These are phyloP conservation scores for Cyclotella distinguenda DNA, from an alignment of 108 stramenopile species.

Conservation along the genomic window DNA sequence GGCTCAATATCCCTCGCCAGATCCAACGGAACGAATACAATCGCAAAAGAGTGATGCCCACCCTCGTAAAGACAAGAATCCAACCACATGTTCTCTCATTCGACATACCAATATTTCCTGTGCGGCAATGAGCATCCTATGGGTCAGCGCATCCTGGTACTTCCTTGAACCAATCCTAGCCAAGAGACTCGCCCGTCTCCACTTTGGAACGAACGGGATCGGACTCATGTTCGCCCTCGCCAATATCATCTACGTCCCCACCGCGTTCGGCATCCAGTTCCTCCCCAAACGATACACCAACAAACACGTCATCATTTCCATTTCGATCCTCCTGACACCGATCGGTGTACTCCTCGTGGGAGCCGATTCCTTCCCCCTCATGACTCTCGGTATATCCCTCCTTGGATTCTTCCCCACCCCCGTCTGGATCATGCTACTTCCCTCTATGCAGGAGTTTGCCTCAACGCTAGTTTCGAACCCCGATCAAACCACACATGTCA, in stretches of 20 bases:
- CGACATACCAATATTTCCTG: slow-evolving; percentile 20
- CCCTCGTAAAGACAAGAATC: neutral
- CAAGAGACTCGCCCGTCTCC: slow-evolving; percentile 15
- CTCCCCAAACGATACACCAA: slow-evolving; percentile 10
- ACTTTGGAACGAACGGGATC: slow-evolving; percentile 31
- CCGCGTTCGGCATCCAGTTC: slow-evolving; percentile 30
- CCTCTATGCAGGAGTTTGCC: slow-evolving; percentile 43
- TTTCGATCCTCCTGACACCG: slow-evolving; percentile 27
- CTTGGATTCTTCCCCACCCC: slow-evolving; percentile 40
- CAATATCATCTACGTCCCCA: slow-evolving; percentile 40
- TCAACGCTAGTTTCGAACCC: slow-evolving; percentile 26
- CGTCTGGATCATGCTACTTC: slow-evolving; percentile 34
- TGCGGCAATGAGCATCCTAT: slow-evolving; percentile 32
- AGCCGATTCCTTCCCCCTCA: slow-evolving; percentile 13
- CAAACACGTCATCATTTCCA: slow-evolving; percentile 11
- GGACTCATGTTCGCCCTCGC: slow-evolving; percentile 39
- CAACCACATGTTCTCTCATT: slow-evolving; percentile 24
- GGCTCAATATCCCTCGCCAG: neutral
- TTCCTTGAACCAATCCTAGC: slow-evolving; percentile 40
- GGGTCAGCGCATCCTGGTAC: slow-evolving; percentile 39
- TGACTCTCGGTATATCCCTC: slow-evolving; percentile 19
- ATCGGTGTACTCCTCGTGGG: slow-evolving; percentile 33
- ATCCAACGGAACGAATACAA: neutral
- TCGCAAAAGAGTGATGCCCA: neutral
- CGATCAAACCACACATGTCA: slow-evolving; percentile 9